phyloP scores from a whole-genome alignment of 805 yeast genomes.

The Pichia cabralensis region DNA sequence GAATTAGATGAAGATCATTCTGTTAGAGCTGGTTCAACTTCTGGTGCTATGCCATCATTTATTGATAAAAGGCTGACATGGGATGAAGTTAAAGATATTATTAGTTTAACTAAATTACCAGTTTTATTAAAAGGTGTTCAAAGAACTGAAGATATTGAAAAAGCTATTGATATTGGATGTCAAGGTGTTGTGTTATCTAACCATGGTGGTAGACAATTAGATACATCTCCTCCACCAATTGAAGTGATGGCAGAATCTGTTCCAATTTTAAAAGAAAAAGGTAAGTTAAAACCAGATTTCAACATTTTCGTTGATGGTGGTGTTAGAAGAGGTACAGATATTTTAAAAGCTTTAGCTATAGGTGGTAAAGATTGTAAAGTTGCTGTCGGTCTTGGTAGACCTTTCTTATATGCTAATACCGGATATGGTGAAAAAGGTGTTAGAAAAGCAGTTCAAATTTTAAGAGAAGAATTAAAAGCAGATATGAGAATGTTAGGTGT shows the following conservation, averaged over 20 bases:
- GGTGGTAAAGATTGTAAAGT: constrained; percentile 68
- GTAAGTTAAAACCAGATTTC: constrained; percentile 38
- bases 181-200: constrained; percentile 74
- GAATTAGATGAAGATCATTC: constrained; percentile 33
- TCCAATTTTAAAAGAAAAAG: constrained; percentile 36
- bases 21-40: constrained; percentile 71
- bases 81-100: constrained; percentile 53
- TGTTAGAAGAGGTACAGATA: constrained; percentile 63
- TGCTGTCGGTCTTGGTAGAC: constrained; percentile 64
- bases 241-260: constrained; percentile 63
- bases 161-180: constrained; percentile 61
- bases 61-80: constrained; percentile 62
- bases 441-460: constrained; percentile 46
- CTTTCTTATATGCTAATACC: constrained; percentile 42
- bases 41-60: constrained; percentile 73
- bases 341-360: constrained; percentile 63
- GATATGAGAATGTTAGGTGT: constrained; percentile 63
- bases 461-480: constrained; percentile 51
- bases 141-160: constrained; percentile 63
- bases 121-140: constrained; percentile 77
- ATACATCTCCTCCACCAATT: constrained; percentile 66
- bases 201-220: constrained; percentile 87
- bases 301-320: constrained; percentile 73
- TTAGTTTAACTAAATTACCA: constrained; percentile 49
- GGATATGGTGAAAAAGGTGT: constrained; percentile 75